Evolutionary conservation across 768 basidiomycete species (phyloP).

Genomic region (Lactarius hengduanensis): DNA sequence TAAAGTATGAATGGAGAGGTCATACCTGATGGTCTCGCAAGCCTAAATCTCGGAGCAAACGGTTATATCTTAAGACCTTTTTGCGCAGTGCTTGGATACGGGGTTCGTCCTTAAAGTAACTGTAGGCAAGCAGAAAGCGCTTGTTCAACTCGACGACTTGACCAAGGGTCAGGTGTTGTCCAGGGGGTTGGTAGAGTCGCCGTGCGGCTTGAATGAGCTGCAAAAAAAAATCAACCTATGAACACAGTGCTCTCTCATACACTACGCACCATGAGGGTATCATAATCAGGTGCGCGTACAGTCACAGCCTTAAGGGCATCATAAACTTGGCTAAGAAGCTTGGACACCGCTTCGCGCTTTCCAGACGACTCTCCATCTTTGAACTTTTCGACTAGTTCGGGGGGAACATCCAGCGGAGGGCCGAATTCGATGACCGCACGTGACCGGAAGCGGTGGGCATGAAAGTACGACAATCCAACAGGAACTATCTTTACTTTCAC

Average conservation of each 20-base stretch:
- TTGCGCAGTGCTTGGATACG: conserved; percentile 73
- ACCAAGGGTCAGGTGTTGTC: conserved; percentile 87
- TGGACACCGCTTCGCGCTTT: conserved; percentile 88
- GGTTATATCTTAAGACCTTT: conserved; percentile 88
- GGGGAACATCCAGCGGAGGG: conserved; percentile 79
- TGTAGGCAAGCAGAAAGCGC: conserved; percentile 89
- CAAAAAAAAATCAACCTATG: conserved; percentile 3
- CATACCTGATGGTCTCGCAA: conserved; percentile 88
- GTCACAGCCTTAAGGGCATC: conserved; percentile 95
- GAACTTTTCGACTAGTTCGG: conserved; percentile 85
- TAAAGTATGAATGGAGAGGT: conserved; percentile 14
- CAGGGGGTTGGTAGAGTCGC: conserved; percentile 88
- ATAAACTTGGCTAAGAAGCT: conserved; percentile 86
- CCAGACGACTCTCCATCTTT: conserved; percentile 75
- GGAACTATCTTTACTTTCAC: conserved; percentile 87
- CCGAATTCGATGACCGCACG: conserved; percentile 98
- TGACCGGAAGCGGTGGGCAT: conserved; percentile 78
- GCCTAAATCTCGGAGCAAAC: conserved; percentile 81
- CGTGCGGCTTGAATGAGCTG: conserved; percentile 95
- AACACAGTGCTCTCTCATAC: neutral
- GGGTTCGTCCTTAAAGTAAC: conserved; percentile 88
- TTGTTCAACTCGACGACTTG: conserved; percentile 95
- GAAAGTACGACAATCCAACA: conserved; percentile 42
- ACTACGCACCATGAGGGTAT: conserved; percentile 86
- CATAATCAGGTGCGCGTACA: conserved; percentile 92